phyloP scores from a whole-genome alignment of 768 basidiomycete genomes.

The Termitomyces sp. region DNA sequence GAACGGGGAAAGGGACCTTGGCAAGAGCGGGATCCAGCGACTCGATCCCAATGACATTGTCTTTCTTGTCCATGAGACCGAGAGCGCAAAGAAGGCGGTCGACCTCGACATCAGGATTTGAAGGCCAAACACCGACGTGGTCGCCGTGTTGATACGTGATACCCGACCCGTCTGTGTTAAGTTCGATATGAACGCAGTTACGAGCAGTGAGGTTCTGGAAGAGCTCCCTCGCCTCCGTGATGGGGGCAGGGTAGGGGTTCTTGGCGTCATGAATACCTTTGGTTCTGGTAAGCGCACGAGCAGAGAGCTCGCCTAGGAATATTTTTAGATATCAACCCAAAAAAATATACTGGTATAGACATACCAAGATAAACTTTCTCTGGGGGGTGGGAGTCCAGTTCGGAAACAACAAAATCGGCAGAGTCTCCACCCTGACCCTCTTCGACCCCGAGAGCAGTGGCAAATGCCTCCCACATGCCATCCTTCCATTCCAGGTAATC shows the following conservation, averaged over 20 bases:
- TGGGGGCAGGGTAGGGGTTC: conserved; percentile 91
- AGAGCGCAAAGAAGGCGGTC: conserved; percentile 82
- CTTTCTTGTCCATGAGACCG: conserved; percentile 75
- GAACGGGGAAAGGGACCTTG: conserved; percentile 98
- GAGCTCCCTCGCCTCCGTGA: conserved; percentile 72
- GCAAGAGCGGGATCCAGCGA: conserved; percentile 97
- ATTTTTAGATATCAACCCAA: conserved; percentile 10
- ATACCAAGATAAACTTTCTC: conserved; percentile 93
- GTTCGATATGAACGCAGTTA: conserved; percentile 93
- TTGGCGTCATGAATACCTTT: conserved; percentile 98
- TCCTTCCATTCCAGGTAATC: conserved; percentile 99
- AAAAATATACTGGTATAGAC: conserved; percentile 15
- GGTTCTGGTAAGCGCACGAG: conserved; percentile 86
- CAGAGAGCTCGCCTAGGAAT: conserved; percentile 80
- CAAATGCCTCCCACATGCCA: conserved; percentile 89
- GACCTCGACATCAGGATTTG: conserved; percentile 89
- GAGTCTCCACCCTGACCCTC: conserved; percentile 95
- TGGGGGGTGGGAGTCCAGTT: conserved; percentile 62
- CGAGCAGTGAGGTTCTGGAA: conserved; percentile 70
- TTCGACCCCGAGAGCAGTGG: conserved; percentile 80
- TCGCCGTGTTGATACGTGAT: conserved; percentile 99
- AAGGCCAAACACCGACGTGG: conserved; percentile 96
- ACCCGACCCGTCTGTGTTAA: conserved; percentile 90
- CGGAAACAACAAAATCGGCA: conserved; percentile 89
- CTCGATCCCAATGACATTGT: conserved; percentile 85